Evolutionary conservation across 1,284 basidiomycete genomes (phyloP).

Genomic region (Marasmius sp.): DNA sequence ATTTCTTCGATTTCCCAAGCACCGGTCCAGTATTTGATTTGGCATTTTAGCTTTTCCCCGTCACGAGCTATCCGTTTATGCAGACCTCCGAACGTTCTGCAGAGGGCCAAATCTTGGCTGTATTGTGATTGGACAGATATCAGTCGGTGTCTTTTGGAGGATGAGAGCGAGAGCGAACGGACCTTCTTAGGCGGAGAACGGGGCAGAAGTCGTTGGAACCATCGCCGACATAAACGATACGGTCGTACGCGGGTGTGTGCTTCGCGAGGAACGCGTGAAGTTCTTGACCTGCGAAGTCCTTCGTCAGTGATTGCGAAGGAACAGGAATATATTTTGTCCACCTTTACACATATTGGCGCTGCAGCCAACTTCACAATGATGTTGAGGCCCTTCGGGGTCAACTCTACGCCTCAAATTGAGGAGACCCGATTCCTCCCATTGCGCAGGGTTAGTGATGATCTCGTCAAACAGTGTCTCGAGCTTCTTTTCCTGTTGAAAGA

Average conservation of each 20-base stretch:
- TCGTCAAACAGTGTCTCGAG: constrained; percentile 78
- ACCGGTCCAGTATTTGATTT: constrained; percentile 83
- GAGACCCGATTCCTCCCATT: constrained; percentile 74
- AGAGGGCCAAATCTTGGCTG: constrained; percentile 79
- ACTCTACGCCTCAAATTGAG: constrained; percentile 80
- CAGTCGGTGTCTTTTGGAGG: not conserved
- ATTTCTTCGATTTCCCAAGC: constrained; percentile 94
- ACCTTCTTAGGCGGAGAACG: constrained; percentile 78
- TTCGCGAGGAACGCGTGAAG: constrained; percentile 77
- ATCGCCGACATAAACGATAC: constrained; percentile 91
- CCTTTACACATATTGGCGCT: constrained; percentile 99
- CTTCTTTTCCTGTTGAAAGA: constrained; percentile 60
- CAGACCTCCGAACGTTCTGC: constrained; percentile 75
- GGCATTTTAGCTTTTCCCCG: constrained; percentile 63
- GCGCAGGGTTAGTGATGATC: constrained; percentile 92
- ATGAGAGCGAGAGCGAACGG: constrained; percentile 23
- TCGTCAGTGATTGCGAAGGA: not conserved
- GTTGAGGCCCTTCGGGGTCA: constrained; percentile 76
- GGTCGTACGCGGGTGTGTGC: constrained; percentile 73
- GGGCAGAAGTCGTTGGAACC: constrained; percentile 97
- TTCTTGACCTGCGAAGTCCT: constrained; percentile 70
- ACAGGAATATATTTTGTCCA: constrained; percentile 20
- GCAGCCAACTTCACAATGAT: constrained; percentile 87
- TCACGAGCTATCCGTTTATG: constrained; percentile 74
- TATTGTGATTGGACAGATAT: constrained; percentile 6